phyloP scores from a whole-genome alignment of 176 grass and related monocot genomes.

The Avena insularis region DNA sequence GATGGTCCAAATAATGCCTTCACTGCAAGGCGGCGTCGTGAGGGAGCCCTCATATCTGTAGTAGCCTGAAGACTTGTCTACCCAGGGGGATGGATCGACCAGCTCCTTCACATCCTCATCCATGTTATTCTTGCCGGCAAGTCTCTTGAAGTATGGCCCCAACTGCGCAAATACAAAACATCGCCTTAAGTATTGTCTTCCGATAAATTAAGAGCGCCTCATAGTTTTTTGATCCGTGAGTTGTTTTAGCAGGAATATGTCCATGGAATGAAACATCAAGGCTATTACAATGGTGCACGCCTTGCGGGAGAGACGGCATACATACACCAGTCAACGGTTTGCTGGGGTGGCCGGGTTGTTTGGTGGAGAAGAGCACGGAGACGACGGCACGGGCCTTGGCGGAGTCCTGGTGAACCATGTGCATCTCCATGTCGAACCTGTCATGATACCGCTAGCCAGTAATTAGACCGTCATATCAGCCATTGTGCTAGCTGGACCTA shows the following conservation, averaged over 20 bases:
- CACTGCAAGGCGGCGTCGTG: conserved; percentile 78
- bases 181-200: no score
- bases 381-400: conserved; percentile 59
- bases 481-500: not conserved
- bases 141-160: conserved; percentile 54
- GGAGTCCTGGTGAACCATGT: conserved; percentile 66
- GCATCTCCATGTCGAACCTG: conserved; percentile 66
- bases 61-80: conserved; percentile 59
- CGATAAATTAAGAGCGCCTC: no score
- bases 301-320: not conserved
- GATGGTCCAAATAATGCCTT: conserved; percentile 83
- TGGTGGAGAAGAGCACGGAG: conserved; percentile 56
- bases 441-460: not conserved
- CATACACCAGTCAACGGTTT: conserved; percentile 46
- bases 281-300: not conserved
- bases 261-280: not conserved
- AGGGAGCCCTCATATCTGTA: conserved; percentile 91
- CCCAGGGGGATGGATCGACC: conserved; percentile 53
- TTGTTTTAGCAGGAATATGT: not conserved
- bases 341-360: conserved; percentile 27
- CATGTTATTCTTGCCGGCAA: conserved; percentile 40
- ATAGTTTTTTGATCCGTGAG: not conserved
- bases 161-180: conserved; percentile 33
- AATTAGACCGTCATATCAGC: not conserved
- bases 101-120: conserved; percentile 43